phyloP scores from a whole-genome alignment of 1,284 basidiomycete species.

The Papiliotrema laurentii region DNA sequence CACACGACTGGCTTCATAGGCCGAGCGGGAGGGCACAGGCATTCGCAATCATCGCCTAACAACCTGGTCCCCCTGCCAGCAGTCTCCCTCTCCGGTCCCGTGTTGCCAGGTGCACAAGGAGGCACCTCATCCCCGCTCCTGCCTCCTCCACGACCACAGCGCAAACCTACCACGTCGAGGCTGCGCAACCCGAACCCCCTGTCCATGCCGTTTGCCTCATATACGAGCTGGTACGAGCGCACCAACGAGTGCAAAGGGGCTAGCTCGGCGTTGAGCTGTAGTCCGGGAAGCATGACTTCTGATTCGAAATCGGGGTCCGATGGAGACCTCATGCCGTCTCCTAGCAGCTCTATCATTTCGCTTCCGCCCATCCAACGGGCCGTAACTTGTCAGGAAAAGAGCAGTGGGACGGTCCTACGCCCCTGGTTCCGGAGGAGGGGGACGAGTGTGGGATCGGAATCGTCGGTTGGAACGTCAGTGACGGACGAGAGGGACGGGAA shows the following conservation, averaged over 20 bases:
- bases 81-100: slow-evolving; percentile 1
- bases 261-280: background rate
- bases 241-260: background rate
- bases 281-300: slow-evolving; percentile 2
- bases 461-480: no score
- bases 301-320: background rate
- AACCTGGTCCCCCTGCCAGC: background rate
- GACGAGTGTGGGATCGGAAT: no score
- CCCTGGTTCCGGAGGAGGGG: background rate
- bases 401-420: background rate
- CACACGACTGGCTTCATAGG: background rate
- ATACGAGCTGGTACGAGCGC: no score
- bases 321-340: background rate
- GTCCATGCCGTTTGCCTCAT: slow-evolving; percentile 2
- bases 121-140: background rate
- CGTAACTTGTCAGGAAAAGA: background rate
- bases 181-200: slow-evolving; percentile 8
- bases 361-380: background rate
- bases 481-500: no score
- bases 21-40: slow-evolving; percentile 4
- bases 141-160: slow-evolving; percentile 3
- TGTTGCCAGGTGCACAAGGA: background rate
- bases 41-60: slow-evolving; percentile 13
- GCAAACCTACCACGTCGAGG: slow-evolving; percentile 6
- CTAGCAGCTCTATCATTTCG: background rate